Evolutionary conservation across 768 basidiomycete genomes (phyloP).

Genomic region (button mushroom (Agaricus bisporus)): DNA sequence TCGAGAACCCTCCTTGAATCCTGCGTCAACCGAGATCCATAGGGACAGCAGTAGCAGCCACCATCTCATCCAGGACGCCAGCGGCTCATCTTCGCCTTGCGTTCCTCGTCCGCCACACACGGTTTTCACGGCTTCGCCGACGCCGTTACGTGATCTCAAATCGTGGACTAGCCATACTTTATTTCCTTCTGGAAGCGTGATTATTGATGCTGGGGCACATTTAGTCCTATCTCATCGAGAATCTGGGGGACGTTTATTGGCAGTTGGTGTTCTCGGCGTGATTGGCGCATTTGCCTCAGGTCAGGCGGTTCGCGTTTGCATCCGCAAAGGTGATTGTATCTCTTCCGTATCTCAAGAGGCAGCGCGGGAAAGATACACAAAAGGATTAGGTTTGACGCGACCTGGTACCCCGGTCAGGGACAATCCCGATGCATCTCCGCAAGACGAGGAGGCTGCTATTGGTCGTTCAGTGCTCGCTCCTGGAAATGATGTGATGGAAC

Average conservation of each 20-base stretch:
- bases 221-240: conserved; percentile 77
- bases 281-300: conserved; percentile 89
- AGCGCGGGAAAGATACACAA: conserved; percentile 28
- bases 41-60: conserved; percentile 3
- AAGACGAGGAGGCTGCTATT: conserved; percentile 12
- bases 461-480: background rate
- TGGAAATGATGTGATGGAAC: conserved; percentile 22
- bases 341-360: conserved; percentile 22
- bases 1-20: conserved; percentile 3
- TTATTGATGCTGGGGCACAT: conserved; percentile 88
- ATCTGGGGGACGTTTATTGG: conserved; percentile 87
- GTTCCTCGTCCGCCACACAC: conserved; percentile 74
- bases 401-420: conserved; percentile 50
- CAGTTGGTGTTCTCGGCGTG: conserved; percentile 85
- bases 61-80: conserved; percentile 12
- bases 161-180: conserved; percentile 98
- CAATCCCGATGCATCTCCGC: conserved; percentile 36
- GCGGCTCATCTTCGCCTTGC: conserved; percentile 17
- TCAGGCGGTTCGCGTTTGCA: conserved; percentile 85
- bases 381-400: conserved; percentile 36
- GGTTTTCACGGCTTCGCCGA: conserved; percentile 67
- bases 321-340: conserved; percentile 27
- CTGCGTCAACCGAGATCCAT: background rate
- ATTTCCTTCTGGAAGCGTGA: conserved; percentile 78
- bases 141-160: conserved; percentile 82